Evolutionary conservation across 306 rosid species (phyloP).

Genomic region (Citrullus amarus): DNA sequence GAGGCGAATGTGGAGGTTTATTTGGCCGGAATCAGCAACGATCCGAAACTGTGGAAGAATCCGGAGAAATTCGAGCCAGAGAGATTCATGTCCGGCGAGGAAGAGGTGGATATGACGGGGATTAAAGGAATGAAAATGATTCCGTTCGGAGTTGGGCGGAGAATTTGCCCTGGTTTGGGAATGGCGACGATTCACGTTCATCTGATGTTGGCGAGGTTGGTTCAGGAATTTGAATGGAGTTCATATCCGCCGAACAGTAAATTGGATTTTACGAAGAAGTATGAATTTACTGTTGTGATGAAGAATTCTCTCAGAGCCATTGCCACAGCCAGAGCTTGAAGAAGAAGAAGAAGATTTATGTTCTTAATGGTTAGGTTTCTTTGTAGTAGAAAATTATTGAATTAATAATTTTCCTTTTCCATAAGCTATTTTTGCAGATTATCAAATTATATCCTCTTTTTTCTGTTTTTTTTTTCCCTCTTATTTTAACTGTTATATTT

Average conservation of each 20-base stretch:
- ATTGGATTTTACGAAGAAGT: slow-evolving; percentile 5
- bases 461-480: not conserved
- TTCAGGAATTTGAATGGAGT: slow-evolving; percentile 18
- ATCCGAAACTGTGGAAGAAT: slow-evolving; percentile 42
- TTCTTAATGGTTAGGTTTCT: not conserved
- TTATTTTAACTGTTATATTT: not conserved
- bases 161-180: slow-evolving; percentile 13
- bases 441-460: not conserved
- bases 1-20: slow-evolving; percentile 53
- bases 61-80: slow-evolving; percentile 73
- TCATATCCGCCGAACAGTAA: slow-evolving; percentile 20
- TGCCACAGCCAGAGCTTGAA: not conserved
- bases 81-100: slow-evolving; percentile 21
- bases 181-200: slow-evolving; percentile 15
- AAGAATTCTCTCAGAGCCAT: slow-evolving; percentile 12
- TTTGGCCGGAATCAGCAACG: slow-evolving; percentile 34
- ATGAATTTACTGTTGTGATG: slow-evolving; percentile 11
- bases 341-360: not conserved
- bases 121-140: slow-evolving; percentile 3
- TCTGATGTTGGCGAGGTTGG: slow-evolving; percentile 10
- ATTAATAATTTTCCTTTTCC: not conserved
- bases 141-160: slow-evolving; percentile 14
- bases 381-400: not conserved
- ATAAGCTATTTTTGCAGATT: not conserved
- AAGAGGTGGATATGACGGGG: slow-evolving; percentile 3